phyloP scores from a whole-genome alignment of 2,329 filamentous ascomycete genomes.

The Grosmannia penicillata region DNA sequence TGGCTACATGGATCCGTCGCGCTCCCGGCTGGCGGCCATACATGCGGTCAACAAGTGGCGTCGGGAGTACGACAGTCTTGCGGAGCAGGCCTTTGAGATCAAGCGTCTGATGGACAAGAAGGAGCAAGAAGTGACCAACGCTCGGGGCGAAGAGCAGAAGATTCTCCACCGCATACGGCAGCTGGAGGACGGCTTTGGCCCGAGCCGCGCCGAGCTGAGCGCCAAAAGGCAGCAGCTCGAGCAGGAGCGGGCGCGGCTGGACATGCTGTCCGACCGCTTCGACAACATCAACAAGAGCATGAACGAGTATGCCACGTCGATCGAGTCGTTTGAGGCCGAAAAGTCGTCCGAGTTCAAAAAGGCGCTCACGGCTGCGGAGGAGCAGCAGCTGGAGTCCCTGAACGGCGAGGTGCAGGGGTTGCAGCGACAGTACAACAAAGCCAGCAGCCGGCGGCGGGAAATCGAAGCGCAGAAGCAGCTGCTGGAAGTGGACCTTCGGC shows the following conservation, averaged over 20 bases:
- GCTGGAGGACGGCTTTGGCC: conserved; percentile 68
- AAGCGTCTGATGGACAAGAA: conserved; percentile 57
- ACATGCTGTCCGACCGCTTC: conserved; percentile 47
- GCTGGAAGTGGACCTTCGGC: conserved; percentile 75
- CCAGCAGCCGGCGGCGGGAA: conserved; percentile 59
- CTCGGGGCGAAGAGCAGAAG: conserved; percentile 74
- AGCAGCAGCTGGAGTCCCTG: conserved; percentile 60
- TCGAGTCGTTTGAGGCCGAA: conserved; percentile 66
- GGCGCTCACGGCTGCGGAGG: conserved; percentile 67
- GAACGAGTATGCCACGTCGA: conserved; percentile 59
- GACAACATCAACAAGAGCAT: conserved; percentile 62
- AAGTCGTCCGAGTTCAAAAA: conserved; percentile 84
- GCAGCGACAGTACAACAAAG: conserved; percentile 59
- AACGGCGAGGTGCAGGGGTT: conserved; percentile 56
- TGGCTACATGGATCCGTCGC: conserved; percentile 77
- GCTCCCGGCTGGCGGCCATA: conserved; percentile 77
- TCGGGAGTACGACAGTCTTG: conserved; percentile 55
- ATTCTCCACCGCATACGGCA: conserved; percentile 64
- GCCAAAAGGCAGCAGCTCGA: conserved; percentile 62
- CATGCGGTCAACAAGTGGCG: conserved; percentile 61
- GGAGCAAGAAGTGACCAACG: conserved; percentile 77
- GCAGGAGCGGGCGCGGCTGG: conserved; percentile 57
- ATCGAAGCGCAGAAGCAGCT: conserved; percentile 69
- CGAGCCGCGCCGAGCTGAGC: conserved; percentile 61
- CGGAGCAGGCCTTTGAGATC: conserved; percentile 49